Conservation (phyloP, 1,284 basidiomycete species). For the Irpex sp. region DNA sequence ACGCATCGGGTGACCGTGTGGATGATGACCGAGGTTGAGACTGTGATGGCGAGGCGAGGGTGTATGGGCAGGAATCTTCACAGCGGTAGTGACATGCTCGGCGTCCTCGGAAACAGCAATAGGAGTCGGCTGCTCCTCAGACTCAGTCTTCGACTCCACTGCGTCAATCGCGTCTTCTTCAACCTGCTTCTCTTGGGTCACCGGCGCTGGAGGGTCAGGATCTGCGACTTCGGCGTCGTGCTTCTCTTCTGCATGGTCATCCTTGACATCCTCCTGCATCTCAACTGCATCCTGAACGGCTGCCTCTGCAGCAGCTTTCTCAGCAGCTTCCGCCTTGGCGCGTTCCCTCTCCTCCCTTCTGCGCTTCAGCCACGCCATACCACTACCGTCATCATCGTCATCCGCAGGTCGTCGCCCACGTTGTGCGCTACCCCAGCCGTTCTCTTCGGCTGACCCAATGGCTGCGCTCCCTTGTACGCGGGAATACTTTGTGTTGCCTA, state of each 20-base stretch:
- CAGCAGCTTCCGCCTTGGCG: conserved; percentile 24
- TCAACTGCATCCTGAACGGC: conserved; percentile 24
- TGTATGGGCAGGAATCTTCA: conserved; percentile 21
- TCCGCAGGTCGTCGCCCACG: conserved; percentile 17
- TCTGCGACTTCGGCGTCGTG: conserved; percentile 6
- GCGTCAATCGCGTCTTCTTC: conserved; percentile 4
- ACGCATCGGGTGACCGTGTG: background rate
- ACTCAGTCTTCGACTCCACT: background rate
- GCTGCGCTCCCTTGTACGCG: conserved; percentile 10
- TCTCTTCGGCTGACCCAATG: conserved; percentile 12
- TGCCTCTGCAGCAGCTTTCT: conserved; percentile 8
- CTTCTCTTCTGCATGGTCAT: conserved; percentile 12
- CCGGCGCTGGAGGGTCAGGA: background rate
- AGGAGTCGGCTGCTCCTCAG: conserved; percentile 9
- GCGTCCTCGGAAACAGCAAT: conserved; percentile 6
- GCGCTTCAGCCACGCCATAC: conserved; percentile 67
- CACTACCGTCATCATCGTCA: conserved; percentile 68
- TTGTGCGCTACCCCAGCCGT: conserved; percentile 15
- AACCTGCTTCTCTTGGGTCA: conserved; percentile 5
- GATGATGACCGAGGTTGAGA: background rate
- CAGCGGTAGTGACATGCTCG: conserved; percentile 24
- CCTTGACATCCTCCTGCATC: conserved; percentile 23
- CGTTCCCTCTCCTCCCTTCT: conserved; percentile 46
- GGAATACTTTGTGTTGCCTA: conserved; percentile 26
- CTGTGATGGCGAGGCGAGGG: conserved; percentile 16